Evolutionary conservation across 148 eudicot genomes (phyloP).

Genomic region (Vaccinium vitisidaea): DNA sequence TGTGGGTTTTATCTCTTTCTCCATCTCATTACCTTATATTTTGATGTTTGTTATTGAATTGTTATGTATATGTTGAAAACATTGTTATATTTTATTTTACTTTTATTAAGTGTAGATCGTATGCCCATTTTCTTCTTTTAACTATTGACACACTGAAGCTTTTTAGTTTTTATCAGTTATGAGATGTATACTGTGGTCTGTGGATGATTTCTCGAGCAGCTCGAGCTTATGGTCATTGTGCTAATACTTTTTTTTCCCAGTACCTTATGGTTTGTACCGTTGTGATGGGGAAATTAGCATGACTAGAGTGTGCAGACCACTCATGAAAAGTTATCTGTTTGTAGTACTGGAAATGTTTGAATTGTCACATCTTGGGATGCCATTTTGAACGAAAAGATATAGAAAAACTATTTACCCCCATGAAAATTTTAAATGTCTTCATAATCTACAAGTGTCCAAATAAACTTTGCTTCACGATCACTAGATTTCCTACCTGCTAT

Average conservation of each 20-base stretch:
- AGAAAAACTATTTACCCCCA: background rate
- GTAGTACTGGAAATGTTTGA: background rate
- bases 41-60: background rate
- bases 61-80: background rate
- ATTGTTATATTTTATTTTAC: background rate
- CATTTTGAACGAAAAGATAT: background rate
- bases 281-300: background rate
- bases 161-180: background rate
- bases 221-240: background rate
- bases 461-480: background rate
- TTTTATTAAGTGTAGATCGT: background rate
- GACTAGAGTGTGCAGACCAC: background rate
- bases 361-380: background rate
- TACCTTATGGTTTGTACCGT: background rate
- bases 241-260: background rate
- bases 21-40: background rate
- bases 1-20: background rate
- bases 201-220: background rate
- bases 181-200: background rate
- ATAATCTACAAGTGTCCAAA: background rate
- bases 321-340: background rate
- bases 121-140: background rate
- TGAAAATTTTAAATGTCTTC: background rate
- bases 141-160: background rate
- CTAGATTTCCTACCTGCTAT: background rate